A percentile compares a stretch with the other conserved stretches of the same genome.
Conservation (phyloP, 2,329 filamentous ascomycete species). For the Lachnellula suecica region DNA sequence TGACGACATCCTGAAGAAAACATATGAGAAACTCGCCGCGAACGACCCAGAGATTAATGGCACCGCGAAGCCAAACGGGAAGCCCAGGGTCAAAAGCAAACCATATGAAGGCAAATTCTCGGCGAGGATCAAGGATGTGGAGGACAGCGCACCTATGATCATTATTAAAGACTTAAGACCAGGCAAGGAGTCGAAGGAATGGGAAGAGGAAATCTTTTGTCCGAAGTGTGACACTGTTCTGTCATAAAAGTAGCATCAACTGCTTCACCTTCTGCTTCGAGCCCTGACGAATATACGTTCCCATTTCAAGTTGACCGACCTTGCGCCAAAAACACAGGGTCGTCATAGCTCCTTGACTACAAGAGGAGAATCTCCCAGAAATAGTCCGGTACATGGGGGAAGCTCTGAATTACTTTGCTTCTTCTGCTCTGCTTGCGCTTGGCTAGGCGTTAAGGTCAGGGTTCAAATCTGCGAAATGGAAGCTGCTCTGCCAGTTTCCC, state of each 20-base stretch:
- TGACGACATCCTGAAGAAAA: constrained; percentile 30
- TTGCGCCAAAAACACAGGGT: neutral
- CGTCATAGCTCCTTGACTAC: neutral
- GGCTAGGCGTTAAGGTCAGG: neutral
- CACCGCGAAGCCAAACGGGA: constrained; percentile 10
- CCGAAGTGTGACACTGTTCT: constrained; percentile 26
- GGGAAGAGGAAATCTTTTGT: constrained; percentile 23
- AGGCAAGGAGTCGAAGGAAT: constrained; percentile 11
- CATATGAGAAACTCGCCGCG: constrained; percentile 18
- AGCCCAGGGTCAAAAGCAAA: constrained; percentile 16
- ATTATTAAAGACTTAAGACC: constrained; percentile 24
- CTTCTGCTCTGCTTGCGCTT: neutral
- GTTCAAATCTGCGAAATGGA: neutral
- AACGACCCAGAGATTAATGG: constrained; percentile 13
- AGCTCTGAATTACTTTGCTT: neutral
- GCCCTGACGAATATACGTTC: neutral
- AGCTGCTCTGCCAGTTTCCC: neutral
- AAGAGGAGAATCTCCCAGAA: neutral
- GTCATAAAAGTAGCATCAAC: constrained; percentile 8
- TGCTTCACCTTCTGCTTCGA: neutral
- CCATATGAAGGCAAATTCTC: constrained; percentile 24
- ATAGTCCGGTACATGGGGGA: neutral
- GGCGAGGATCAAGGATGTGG: constrained; percentile 15
- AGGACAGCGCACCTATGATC: constrained; percentile 14
- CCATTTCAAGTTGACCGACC: neutral